Evolutionary conservation across 2,329 filamentous ascomycete species (phyloP), one percentile per base, ranked within the genome.

Genomic region (Trichophyton benhamiae): DNA sequence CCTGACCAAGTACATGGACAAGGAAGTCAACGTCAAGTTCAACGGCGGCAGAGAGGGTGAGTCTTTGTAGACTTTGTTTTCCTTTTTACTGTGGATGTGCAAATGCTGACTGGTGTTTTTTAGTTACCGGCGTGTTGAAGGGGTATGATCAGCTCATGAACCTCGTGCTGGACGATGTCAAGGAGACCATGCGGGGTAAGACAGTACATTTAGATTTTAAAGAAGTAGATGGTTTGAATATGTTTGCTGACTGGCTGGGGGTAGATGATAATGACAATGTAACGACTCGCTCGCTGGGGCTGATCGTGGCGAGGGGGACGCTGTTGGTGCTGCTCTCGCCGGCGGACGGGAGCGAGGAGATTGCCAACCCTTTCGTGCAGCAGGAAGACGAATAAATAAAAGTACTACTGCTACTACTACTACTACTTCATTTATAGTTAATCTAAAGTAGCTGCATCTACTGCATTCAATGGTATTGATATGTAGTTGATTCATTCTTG

Each of bases 81-180:
- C 49, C 13, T 7, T 60, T 6, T 30, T 33, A 44, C 20, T 38
- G 11, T n/a, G 52, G 11, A 8, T 30, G 9, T 25, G 42, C 41
- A 11, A 53, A 20, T 58, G n/a, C 42, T 60, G 27, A 46, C 25
- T 30, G n/a, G 20, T 38, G n/a, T 3, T 20, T 20, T 41, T 27
- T 38, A 96, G 92, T 96, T 61, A 87, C 85, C 58, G 94, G 94
- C 59, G 89, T 85, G 0, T 80, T 99, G 48, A 97, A 97, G 76
- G 94, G 94, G 65, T 97, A 91, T 74, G 94, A 99, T 73, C 91
- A 94, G 69, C 81, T 99, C 63, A 97, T 97, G 91, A 99, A 99
- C 74, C 81, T 99, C 64, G 94, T 99, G 27, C 80, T 99, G 61
- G 94, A 97, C 71, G 89, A 97, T 68, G 92, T 95, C 59, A 86